These are phyloP conservation scores for Leishmania lainsoni DNA, from an alignment of 208 protist genomes.

Conservation along the genomic window DNA sequence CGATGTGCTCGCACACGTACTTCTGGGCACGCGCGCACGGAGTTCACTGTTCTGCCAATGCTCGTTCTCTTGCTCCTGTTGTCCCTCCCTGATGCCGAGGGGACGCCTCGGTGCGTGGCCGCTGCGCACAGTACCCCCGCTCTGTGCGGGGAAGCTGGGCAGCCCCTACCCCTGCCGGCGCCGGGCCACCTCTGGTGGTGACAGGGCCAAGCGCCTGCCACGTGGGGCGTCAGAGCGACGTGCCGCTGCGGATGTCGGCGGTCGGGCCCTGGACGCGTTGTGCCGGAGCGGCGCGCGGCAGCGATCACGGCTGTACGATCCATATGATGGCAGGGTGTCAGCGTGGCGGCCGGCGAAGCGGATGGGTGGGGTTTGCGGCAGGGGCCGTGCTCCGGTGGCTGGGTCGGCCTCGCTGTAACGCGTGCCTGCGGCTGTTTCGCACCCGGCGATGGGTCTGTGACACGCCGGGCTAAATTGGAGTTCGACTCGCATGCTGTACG, in stretches of 20 bases:
- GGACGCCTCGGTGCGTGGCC: no score
- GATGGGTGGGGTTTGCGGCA: background rate
- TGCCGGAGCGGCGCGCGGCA: background rate
- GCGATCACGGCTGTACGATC: background rate
- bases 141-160: background rate
- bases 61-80: background rate
- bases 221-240: background rate
- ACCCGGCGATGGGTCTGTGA: background rate
- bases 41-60: background rate
- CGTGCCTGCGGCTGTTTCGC: background rate
- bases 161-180: background rate
- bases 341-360: background rate
- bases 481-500: background rate
- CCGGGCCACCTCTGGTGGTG: background rate
- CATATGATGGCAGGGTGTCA: background rate
- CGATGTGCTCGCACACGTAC: background rate
- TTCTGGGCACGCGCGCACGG: slow-evolving; percentile 5
- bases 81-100: background rate
- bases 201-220: background rate
- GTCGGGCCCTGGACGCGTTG: background rate
- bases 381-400: background rate
- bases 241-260: background rate
- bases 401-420: background rate
- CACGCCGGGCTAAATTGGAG: background rate
- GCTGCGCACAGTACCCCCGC: background rate